These are phyloP conservation scores for Tetrapisispora phaffii DNA, from an alignment of 805 yeast genomes.

Conservation along the genomic window DNA sequence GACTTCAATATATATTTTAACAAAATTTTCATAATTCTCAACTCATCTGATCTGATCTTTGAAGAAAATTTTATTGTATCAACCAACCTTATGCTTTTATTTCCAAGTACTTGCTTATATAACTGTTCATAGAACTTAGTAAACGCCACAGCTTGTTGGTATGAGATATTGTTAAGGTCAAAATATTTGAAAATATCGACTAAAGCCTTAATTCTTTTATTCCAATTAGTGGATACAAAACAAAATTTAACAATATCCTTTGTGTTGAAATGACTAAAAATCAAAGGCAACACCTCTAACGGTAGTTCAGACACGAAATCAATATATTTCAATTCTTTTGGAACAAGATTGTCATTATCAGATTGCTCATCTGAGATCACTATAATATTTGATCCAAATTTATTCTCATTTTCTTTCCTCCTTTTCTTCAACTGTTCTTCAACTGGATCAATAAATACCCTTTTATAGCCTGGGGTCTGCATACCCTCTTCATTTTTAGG, in stretches of 20 bases:
- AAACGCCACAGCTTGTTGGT: conserved; percentile 12
- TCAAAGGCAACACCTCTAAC: conserved; percentile 16
- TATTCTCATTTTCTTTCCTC: neutral
- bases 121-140: conserved; percentile 10
- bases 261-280: conserved; percentile 13
- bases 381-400: neutral
- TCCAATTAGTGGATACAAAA: conserved; percentile 19
- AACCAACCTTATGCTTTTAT: neutral
- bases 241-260: conserved; percentile 14
- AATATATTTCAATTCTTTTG: neutral
- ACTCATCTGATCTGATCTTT: conserved; percentile 18
- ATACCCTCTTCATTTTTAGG: no score
- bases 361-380: neutral
- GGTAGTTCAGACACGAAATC: conserved; percentile 21
- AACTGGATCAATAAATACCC: conserved; percentile 17
- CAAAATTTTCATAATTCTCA: conserved; percentile 4
- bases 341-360: neutral
- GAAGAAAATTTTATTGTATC: conserved; percentile 14
- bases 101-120: neutral
- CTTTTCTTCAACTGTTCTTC: conserved; percentile 6
- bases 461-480: neutral
- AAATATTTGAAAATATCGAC: conserved; percentile 16
- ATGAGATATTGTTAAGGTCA: conserved; percentile 10
- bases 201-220: conserved; percentile 8
- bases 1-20: neutral